These are phyloP conservation scores for Wickerhamiella dianesei DNA, from an alignment of 805 yeast genomes.

Conservation along the genomic window DNA sequence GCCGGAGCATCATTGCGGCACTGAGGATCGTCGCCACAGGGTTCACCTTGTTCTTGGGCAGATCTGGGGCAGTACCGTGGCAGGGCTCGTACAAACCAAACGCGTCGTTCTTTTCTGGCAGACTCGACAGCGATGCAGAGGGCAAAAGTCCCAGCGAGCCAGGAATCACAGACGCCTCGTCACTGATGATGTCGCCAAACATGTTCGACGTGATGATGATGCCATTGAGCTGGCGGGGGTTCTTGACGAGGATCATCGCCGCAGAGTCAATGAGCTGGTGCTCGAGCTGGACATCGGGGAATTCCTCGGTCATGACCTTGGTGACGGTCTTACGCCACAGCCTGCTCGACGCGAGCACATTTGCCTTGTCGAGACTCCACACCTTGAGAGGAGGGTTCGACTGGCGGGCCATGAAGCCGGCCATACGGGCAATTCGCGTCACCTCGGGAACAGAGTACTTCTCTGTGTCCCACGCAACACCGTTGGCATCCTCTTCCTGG, in stretches of 20 bases:
- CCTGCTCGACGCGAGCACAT: conserved; percentile 90
- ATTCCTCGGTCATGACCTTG: conserved; percentile 69
- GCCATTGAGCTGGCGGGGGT: conserved; percentile 86
- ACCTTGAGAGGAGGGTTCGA: conserved; percentile 86
- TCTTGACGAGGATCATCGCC: conserved; percentile 91
- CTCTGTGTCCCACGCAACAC: conserved; percentile 89
- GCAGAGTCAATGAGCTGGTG: conserved; percentile 98
- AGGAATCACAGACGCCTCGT: conserved; percentile 96
- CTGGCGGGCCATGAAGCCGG: conserved; percentile 91
- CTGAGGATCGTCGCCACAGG: conserved; percentile 93
- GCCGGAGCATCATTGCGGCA: conserved; percentile 93
- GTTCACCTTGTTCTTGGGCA: conserved; percentile 74
- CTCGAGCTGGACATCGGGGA: conserved; percentile 74
- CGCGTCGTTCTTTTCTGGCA: conserved; percentile 88
- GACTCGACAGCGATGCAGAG: conserved; percentile 90
- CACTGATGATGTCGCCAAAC: conserved; percentile 97
- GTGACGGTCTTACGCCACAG: conserved; percentile 93
- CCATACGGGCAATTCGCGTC: conserved; percentile 94
- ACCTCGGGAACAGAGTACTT: conserved; percentile 84
- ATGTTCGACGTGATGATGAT: conserved; percentile 84
- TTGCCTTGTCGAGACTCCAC: conserved; percentile 96
- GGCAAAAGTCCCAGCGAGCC: conserved; percentile 95
- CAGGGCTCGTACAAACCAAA: conserved; percentile 97
- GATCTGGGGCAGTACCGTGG: conserved; percentile 97
- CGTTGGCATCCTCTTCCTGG: conserved; percentile 76